A percentile compares a stretch with the other conserved stretches of the same genome.
Conservation (phyloP, 192 early-diverging fungal genomes). For the Piromyces finnis region DNA sequence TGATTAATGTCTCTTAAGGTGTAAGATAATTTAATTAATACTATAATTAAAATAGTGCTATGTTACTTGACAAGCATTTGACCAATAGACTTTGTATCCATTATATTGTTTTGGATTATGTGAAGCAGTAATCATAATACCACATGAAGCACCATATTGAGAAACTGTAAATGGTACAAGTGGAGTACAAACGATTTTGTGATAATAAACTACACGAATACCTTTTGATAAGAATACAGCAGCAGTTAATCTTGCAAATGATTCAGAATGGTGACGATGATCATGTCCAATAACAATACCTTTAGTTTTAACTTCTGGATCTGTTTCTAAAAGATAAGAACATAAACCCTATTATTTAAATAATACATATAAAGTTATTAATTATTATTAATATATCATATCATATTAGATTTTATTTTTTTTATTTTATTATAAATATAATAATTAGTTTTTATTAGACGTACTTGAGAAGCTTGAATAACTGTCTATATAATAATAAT, state of each 20-base stretch:
- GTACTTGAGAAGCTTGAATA: slow-evolving; percentile 72
- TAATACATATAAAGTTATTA: too few relatives aligned
- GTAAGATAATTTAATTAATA: too few relatives aligned
- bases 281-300: slow-evolving; percentile 88
- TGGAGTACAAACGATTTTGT: slow-evolving; percentile 63
- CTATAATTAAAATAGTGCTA: too few relatives aligned
- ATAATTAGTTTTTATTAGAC: not conserved
- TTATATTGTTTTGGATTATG: slow-evolving; percentile 19
- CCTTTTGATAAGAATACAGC: slow-evolving; percentile 62
- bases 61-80: not conserved
- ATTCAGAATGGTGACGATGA: slow-evolving; percentile 71
- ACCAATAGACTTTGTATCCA: not conserved
- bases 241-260: slow-evolving; percentile 68
- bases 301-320: slow-evolving; percentile 31
- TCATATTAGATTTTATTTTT: not conserved
- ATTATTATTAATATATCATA: too few relatives aligned
- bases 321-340: slow-evolving; percentile 38
- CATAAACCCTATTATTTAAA: slow-evolving; percentile 40
- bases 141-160: slow-evolving; percentile 45
- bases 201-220: slow-evolving; percentile 62
- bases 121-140: slow-evolving; percentile 94
- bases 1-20: too few relatives aligned
- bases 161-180: slow-evolving; percentile 78
- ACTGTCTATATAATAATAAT: slow-evolving; percentile 47
- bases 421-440: not conserved